A percentile compares a stretch with the other conserved stretches of the same genome.
Conservation (phyloP, 2,329 filamentous ascomycete genomes). For the Fusarium nelsonii region DNA sequence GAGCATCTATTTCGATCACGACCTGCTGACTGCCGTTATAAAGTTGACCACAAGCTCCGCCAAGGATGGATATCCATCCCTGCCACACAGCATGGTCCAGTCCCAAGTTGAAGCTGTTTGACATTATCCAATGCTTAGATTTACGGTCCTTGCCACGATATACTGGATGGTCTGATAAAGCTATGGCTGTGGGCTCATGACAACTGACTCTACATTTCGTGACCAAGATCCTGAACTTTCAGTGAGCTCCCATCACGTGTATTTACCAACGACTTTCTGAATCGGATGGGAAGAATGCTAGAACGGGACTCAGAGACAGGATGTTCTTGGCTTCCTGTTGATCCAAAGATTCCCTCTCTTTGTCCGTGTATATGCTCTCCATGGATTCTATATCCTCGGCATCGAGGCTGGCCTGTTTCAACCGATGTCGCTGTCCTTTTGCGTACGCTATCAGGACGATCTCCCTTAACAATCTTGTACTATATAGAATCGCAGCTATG, state of each 20-base stretch:
- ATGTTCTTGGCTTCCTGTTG: conserved; percentile 9
- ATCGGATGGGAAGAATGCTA: conserved; percentile 50
- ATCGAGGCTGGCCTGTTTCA: background rate
- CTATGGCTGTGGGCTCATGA: background rate
- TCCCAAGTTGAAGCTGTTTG: background rate
- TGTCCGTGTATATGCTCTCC: conserved; percentile 22
- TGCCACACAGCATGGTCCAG: background rate
- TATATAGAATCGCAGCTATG: conserved; percentile 38
- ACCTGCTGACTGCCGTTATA: background rate
- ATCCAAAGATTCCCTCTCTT: background rate
- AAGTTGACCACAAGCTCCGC: background rate
- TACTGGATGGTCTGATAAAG: too few relatives aligned
- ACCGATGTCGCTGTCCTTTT: conserved; percentile 18
- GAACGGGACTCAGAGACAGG: conserved; percentile 48
- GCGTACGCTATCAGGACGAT: conserved; percentile 20
- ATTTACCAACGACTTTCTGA: conserved; percentile 7
- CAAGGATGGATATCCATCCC: too few relatives aligned
- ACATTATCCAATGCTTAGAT: background rate
- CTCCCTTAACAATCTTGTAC: conserved; percentile 29
- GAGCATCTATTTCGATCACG: too few relatives aligned
- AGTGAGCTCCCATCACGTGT: background rate
- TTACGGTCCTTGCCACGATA: too few relatives aligned
- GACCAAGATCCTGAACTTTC: background rate
- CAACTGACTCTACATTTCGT: background rate
- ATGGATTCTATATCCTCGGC: conserved; percentile 5